Evolutionary conservation across 73 alveolate species (phyloP), one percentile per base, ranked within the genome.

Genomic region (Tetrahymena elliotti): DNA sequence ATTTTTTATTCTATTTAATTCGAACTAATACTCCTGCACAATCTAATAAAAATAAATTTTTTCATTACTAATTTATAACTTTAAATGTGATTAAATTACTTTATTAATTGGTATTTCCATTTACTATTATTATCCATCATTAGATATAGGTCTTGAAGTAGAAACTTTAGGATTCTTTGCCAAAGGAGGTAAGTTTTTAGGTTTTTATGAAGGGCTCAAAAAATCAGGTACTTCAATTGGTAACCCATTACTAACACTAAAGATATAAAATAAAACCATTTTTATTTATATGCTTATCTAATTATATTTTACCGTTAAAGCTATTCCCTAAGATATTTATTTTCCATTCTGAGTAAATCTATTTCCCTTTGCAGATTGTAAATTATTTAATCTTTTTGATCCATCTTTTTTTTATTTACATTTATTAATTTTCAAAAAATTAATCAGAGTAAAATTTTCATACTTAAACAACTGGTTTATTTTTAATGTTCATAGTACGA

Each of bases 401-500:
- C 99, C 99, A 99, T 98, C 96, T 99, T 6, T 68, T 68, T 27
- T 68, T 2, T 15, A 68, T 7, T 4, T 53, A 68, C 12, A 68
- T 68, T 18, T 22, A 8, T 68, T 2, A 24, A 7, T 68, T 2
- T 2, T 10, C 20, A 12, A 18, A 12, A 18, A 0, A 10, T 12
- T 47, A 47, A 47, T 12, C 1, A 47, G 2, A 8, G 0, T 47
- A 47, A 47, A 10, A 0, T 18, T 5, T 12, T 47, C 88, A 6
- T 31, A 68, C 88, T 11, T 68, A 98, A 84, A 99, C 97, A 33
- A 99, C 97, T 13, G 99, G 99, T 94, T 98, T 99, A 94, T 99
- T 99, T 96, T 99, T 98, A 52, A 99, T 99, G 94, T 99, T 98
- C 99, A 98, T 98, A 1, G 99, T 98, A 20, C 99, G 95, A 11